Base-by-base conservation (phyloP, 345 rosid species). In the Iberis pinnata region DNA sequence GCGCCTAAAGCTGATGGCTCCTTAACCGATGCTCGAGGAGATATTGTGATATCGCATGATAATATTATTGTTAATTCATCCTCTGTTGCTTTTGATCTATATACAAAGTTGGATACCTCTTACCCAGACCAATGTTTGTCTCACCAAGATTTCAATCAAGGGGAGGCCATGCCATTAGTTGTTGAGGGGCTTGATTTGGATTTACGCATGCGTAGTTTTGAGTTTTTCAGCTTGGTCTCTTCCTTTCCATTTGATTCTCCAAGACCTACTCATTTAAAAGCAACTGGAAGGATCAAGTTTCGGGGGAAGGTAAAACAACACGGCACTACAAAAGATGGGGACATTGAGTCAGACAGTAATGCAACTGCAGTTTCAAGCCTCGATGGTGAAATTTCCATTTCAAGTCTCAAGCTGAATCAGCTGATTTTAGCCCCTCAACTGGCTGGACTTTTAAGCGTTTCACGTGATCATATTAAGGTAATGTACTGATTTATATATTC, bases 1-100 rank as follows among this genome's bases (percentile, higher is more conserved):
- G 98, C 98, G 58, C 92, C 98, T 64, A 87, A 90, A 75, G 98
- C 96, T 40, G 95, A 87, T 80, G 96, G 96, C 53, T 90, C 96
- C 57, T 82, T 90, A 57, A 71, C 72, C 63, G 98, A 90, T 78
- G 96, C 96, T 74, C 87, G 98, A 67, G 98, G 98, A 63, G 95
- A 84, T 75, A 81, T 90, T 43, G 67, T 90, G 74, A 84, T 90
- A 75, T 80, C 89, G 49, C 92, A 83, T 78, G 95, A 90, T 69
- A 78, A 69, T 52, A 82, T 90, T 19, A 87, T 80, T 35, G 65
- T 87, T 60, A 79, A 71, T 67, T 84, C 98, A 43, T 84, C 98
- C 17, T 79, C 98, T 55, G 75, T 69, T 73, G 95, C 92, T 70
- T 90, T 90, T 71, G 96, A 90, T 56, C 75, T 90, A 52, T 74